A percentile compares a stretch with the other conserved stretches of the same genome.
phyloP scores from a whole-genome alignment of 2,329 filamentous ascomycete genomes.

The Penicillium sp. region DNA sequence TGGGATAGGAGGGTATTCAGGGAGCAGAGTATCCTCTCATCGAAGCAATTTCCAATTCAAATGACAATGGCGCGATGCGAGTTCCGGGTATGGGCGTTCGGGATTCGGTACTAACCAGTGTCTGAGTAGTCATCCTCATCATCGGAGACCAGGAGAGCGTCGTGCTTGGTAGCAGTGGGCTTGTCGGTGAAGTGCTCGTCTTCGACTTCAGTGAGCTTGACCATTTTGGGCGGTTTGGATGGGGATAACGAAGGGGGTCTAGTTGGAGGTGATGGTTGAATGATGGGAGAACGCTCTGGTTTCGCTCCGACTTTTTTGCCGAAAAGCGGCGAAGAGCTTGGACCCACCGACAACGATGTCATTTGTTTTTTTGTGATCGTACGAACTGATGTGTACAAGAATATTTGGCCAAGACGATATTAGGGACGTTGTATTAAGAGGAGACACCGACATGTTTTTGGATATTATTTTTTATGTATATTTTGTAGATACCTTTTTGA shows the following conservation, averaged over 20 bases:
- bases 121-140: constrained; percentile 84
- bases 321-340: constrained; percentile 39
- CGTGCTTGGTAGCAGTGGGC: constrained; percentile 61
- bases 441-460: no score
- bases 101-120: constrained; percentile 64
- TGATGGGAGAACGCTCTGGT: constrained; percentile 30
- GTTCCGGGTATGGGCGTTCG: constrained; percentile 2
- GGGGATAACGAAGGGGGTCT: constrained; percentile 5
- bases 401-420: no score
- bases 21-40: neutral
- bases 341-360: constrained; percentile 18
- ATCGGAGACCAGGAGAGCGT: constrained; percentile 51
- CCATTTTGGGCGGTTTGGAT: constrained; percentile 60
- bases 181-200: constrained; percentile 87
- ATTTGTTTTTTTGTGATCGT: neutral
- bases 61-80: constrained; percentile 4
- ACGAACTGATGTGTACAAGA: no score
- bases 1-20: neutral
- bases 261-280: constrained; percentile 15
- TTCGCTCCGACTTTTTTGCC: constrained; percentile 43
- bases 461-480: no score
- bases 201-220: constrained; percentile 93
- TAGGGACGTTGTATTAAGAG: no score
- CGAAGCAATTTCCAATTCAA: neutral
- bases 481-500: no score